Conservation (phyloP, 129 eudicot species). For the Deinandra increscens region DNA sequence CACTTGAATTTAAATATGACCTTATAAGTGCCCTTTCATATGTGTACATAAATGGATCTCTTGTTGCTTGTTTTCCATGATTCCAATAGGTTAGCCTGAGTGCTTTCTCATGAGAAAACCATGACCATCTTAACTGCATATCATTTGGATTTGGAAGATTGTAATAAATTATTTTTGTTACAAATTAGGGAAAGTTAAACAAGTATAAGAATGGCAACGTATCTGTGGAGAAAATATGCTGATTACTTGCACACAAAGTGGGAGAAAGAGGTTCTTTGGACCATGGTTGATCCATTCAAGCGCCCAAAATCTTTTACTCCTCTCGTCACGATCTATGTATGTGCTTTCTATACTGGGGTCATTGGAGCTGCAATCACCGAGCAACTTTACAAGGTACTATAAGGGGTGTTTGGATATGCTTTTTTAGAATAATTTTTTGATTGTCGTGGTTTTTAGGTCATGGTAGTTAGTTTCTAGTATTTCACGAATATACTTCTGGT, state of each 20-base stretch:
- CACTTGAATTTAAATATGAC: background rate
- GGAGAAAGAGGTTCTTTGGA: conserved; percentile 84
- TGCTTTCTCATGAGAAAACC: background rate
- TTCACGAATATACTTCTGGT: background rate
- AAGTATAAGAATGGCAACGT: conserved; percentile 51
- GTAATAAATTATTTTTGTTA: background rate
- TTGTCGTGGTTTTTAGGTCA: background rate
- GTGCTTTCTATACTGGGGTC: conserved; percentile 83
- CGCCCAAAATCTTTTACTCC: conserved; percentile 90
- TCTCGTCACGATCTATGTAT: conserved; percentile 66
- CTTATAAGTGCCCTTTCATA: background rate
- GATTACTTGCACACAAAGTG: conserved; percentile 70
- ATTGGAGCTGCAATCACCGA: conserved; percentile 92
- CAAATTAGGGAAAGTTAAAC: background rate
- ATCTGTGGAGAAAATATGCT: conserved; percentile 88
- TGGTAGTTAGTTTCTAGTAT: background rate
- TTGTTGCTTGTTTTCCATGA: background rate
- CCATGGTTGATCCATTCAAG: conserved; percentile 87
- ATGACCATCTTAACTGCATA: background rate
- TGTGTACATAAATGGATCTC: background rate
- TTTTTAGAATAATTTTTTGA: background rate
- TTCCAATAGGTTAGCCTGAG: background rate
- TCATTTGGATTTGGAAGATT: background rate
- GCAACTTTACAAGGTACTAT: conserved; percentile 76
- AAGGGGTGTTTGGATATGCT: background rate